Base-by-base conservation (phyloP, 1,284 basidiomycete genomes). In the Microbotryum intermedium region DNA sequence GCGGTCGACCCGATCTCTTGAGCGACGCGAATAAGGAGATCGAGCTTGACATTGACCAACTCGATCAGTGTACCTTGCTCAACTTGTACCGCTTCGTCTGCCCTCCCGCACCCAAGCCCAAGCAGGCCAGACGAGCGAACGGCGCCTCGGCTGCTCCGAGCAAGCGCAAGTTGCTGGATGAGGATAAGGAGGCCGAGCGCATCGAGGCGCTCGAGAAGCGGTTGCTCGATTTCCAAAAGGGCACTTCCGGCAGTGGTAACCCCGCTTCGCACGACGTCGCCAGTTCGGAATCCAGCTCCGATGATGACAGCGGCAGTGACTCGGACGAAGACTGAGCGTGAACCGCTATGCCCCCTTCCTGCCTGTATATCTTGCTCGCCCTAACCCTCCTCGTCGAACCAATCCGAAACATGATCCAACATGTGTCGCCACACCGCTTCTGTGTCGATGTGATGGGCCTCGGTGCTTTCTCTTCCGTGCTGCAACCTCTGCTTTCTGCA, bases 11-110 rank as follows among this genome's bases (percentile, higher is more conserved):
- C n/a, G 72, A 72, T 21, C 60, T 73, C 2, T 86, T 95, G 64
- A 83, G 88, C 71, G 89, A 88, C 74, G 88, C 86, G 42, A 69
- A 69, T 56, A 89, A 95, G 74, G 92, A 97, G 78, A 95, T 97
- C 71, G 92, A 97, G 76, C 83, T 97, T 50, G 93, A 97, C 76
- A 95, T 97, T 69, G 92, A 97, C 72, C 79, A 84, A 50, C 80
- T 97, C 43, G 90, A 92, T 54, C 79, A 86, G 6, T 76, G 81
- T 23, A 91, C 93, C 34, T 82, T 95, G 52, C 85, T 86, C 58
- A 89, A 90, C 76, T 81, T 97, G 29, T 97, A 95, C 79, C 92
- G 93, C 76, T 90, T 89, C 71, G 93, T 95, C 64, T 81, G 71
- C 58, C 64, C 64, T 42, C 90, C 82, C 46, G 80, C 81, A 46